Evolutionary conservation across 768 basidiomycete genomes (phyloP), one percentile per base, ranked within the genome.

Genomic region (Astraeus odoratus): DNA sequence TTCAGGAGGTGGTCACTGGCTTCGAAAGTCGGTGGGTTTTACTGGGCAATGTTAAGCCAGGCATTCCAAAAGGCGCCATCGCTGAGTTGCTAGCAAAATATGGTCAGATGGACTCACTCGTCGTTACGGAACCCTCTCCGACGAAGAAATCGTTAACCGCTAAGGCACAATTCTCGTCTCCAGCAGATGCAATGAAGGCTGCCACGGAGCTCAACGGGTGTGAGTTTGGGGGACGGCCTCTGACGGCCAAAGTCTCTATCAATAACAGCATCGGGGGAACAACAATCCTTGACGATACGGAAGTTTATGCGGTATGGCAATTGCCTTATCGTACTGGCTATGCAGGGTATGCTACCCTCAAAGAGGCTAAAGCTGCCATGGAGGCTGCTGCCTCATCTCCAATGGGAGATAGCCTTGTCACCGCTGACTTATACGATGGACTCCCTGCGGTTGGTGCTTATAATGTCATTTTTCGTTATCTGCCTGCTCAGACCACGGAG

Each of bases 1-100:
- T 89, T 2, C 58, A 67, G 20, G 70, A 76, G 0, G 57, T 88
- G 5, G 60, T 61, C 6, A 87, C 86, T 1, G 80, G 80, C 1
- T 82, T 87, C 33, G 86, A 91, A 53, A 80, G 81, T 0, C 74
- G 73, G 5, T 78, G 77, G 67, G 55, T 88, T 8, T 65, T 71
- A 29, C 50, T 90, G 2, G 66, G 67, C 4, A 75, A 80, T 19
- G 55, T 89, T 3, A 74, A 76, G 0, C 30, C 49, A 0, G 48
- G 49, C 0, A 65, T 72, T 12, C 60, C 64, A 2, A 50, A 63
- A 0, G 53, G 48, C 1, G 61, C 64, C 0, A 46, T 89, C 8
- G 49, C 49, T 3, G 31, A 53, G 2, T 42, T 79, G 0, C 63
- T 84, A 15, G 38, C 53, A 0, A 60, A 61, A 0, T 82, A 76